Conservation (phyloP, 1,284 basidiomycete species). For the Erythrobasidium hasegawianum region DNA sequence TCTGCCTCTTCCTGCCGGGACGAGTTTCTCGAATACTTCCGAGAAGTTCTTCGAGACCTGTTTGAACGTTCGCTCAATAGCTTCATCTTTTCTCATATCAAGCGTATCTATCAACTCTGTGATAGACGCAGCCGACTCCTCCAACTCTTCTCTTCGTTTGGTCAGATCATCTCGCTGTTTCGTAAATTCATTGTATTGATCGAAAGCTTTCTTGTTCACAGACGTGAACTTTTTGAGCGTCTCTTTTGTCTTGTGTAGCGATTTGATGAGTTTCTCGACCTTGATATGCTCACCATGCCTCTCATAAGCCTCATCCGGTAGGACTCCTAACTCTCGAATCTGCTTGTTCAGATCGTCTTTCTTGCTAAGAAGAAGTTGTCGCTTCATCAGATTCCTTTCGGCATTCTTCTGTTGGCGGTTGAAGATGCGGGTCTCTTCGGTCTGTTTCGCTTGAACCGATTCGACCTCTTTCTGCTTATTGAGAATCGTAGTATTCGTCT, state of each 20-base stretch:
- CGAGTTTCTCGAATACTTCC: slow-evolving; percentile 95
- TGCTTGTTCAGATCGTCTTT: slow-evolving; percentile 91
- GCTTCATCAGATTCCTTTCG: slow-evolving; percentile 87
- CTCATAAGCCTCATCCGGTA: slow-evolving; percentile 95
- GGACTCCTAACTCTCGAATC: slow-evolving; percentile 90
- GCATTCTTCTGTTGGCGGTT: slow-evolving; percentile 88
- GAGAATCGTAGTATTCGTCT: slow-evolving; percentile 62
- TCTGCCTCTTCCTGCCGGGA: slow-evolving; percentile 84
- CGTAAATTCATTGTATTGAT: slow-evolving; percentile 96
- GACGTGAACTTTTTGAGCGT: slow-evolving; percentile 92
- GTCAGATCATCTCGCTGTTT: slow-evolving; percentile 91
- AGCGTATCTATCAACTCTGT: slow-evolving; percentile 91
- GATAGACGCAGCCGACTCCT: slow-evolving; percentile 82
- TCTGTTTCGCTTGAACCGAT: slow-evolving; percentile 70
- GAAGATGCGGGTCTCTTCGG: slow-evolving; percentile 78
- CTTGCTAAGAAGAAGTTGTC: slow-evolving; percentile 72
- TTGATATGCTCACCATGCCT: slow-evolving; percentile 70
- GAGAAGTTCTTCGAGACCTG: slow-evolving; percentile 96
- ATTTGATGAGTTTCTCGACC: slow-evolving; percentile 70
- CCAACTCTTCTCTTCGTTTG: slow-evolving; percentile 80
- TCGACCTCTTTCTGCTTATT: slow-evolving; percentile 66
- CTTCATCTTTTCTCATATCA: slow-evolving; percentile 96
- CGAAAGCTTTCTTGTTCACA: slow-evolving; percentile 99
- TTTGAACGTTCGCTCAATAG: slow-evolving; percentile 96
- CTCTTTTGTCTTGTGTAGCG: slow-evolving; percentile 84